phyloP scores from a whole-genome alignment of 345 rosid species.

The Camelina laxa region DNA sequence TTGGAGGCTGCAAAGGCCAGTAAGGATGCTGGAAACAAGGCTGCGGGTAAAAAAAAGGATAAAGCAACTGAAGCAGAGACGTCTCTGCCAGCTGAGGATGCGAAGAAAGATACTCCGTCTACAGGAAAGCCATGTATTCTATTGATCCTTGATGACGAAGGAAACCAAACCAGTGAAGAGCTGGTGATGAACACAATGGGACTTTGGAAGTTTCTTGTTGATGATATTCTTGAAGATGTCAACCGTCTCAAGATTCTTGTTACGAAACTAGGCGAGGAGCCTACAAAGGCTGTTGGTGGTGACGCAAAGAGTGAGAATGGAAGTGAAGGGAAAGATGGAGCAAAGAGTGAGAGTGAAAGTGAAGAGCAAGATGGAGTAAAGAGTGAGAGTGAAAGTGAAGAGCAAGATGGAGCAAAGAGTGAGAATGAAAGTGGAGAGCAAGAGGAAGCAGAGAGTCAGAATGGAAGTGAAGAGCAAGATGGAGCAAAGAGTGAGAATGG shows the following conservation, averaged over 20 bases:
- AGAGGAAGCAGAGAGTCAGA: not conserved
- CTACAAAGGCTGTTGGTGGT: not conserved
- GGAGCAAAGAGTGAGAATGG: not conserved
- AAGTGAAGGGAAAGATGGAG: not conserved
- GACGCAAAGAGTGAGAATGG: not conserved
- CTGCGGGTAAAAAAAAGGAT: too few species aligned
- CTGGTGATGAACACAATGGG: conserved; percentile 6
- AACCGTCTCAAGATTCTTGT: conserved; percentile 17
- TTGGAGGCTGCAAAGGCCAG: too few species aligned
- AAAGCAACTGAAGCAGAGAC: not conserved
- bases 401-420: too few species aligned
- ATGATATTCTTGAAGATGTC: not conserved
- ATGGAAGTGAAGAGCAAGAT: not conserved
- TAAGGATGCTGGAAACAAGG: too few species aligned
- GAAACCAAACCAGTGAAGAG: conserved; percentile 3
- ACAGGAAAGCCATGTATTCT: conserved; percentile 30
- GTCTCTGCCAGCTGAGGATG: not conserved
- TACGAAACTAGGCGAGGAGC: conserved; percentile 24
- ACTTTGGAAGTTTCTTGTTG: not conserved
- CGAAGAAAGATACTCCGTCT: not conserved
- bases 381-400: not conserved
- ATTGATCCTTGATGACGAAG: conserved; percentile 55
- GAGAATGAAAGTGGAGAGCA: too few species aligned
- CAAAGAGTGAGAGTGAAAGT: not conserved
- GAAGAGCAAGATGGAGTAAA: not conserved